A percentile compares a stretch with the other conserved stretches of the same genome.
phyloP scores from a whole-genome alignment of 805 yeast species.

The Tetrapisispora pingtungensis region DNA sequence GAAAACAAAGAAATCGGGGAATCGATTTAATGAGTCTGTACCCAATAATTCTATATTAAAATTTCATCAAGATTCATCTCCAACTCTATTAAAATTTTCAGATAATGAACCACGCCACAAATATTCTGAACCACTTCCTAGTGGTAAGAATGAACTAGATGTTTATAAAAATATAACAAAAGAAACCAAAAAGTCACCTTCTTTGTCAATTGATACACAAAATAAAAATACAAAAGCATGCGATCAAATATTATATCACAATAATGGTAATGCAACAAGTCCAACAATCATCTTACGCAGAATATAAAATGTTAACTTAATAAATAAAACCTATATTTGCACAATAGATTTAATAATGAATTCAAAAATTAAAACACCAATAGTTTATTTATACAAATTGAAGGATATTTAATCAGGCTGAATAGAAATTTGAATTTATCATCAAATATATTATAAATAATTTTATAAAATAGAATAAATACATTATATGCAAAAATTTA shows the following conservation, averaged over 20 bases:
- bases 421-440: too few species aligned
- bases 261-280: background rate
- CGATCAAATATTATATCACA: background rate
- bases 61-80: slow-evolving; percentile 12
- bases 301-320: too few species aligned
- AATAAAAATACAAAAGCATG: background rate
- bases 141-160: background rate
- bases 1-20: background rate
- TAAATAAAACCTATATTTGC: too few species aligned
- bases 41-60: background rate
- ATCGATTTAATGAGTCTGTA: too few species aligned
- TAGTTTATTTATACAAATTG: too few species aligned
- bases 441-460: too few species aligned
- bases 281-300: slow-evolving; percentile 15
- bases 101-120: slow-evolving; percentile 17
- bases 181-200: too few species aligned
- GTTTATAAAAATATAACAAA: background rate
- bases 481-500: background rate
- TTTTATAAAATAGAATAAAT: background rate
- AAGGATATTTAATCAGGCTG: background rate
- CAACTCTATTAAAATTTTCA: slow-evolving; percentile 22
- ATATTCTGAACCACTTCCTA: slow-evolving; percentile 26
- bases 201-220: background rate
- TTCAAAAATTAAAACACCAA: too few species aligned
- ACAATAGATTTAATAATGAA: too few species aligned